Percentiles rank a stretch among this genome's conserved stretches.
These are phyloP conservation scores for Zelonia costaricensis DNA, from an alignment of 208 protist species.

Conservation along the genomic window DNA sequence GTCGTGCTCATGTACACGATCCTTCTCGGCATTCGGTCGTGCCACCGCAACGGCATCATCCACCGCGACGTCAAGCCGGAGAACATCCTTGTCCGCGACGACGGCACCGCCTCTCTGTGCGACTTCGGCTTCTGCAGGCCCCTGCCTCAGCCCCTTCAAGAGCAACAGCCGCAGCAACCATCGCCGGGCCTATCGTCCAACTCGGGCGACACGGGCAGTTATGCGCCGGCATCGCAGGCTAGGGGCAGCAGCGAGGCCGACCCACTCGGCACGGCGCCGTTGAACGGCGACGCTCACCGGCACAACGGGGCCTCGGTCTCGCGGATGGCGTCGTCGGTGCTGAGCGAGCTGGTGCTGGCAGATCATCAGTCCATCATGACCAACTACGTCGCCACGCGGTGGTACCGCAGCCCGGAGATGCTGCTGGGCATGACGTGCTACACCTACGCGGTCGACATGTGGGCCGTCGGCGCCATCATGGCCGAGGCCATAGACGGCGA, in stretches of 20 bases:
- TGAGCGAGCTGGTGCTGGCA: slow-evolving; percentile 50
- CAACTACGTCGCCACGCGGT: slow-evolving; percentile 92
- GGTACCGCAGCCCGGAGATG: slow-evolving; percentile 94
- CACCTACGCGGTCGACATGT: slow-evolving; percentile 86
- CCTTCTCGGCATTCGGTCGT: slow-evolving; percentile 85
- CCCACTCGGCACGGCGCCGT: neutral
- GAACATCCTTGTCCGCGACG: slow-evolving; percentile 81
- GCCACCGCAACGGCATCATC: slow-evolving; percentile 91
- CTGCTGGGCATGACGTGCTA: slow-evolving; percentile 83
- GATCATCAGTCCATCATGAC: slow-evolving; percentile 61
- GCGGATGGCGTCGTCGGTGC: slow-evolving; percentile 8
- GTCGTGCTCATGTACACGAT: slow-evolving; percentile 88
- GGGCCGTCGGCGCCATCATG: slow-evolving; percentile 92
- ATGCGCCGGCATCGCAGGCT: neutral
- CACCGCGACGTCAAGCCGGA: slow-evolving; percentile 94
- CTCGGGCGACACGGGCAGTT: neutral
- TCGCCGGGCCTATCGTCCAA: neutral
- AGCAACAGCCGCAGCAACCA: neutral
- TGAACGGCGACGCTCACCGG: neutral
- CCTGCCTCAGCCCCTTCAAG: slow-evolving; percentile 22
- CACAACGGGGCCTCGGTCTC: neutral
- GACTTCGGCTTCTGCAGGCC: slow-evolving; percentile 91
- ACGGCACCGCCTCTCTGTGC: slow-evolving; percentile 71
- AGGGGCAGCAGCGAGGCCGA: neutral
- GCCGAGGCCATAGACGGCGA: slow-evolving; percentile 80